Base-by-base conservation (phyloP, 2,329 filamentous ascomycete genomes). In the Zymoseptoria pseudotritici region DNA sequence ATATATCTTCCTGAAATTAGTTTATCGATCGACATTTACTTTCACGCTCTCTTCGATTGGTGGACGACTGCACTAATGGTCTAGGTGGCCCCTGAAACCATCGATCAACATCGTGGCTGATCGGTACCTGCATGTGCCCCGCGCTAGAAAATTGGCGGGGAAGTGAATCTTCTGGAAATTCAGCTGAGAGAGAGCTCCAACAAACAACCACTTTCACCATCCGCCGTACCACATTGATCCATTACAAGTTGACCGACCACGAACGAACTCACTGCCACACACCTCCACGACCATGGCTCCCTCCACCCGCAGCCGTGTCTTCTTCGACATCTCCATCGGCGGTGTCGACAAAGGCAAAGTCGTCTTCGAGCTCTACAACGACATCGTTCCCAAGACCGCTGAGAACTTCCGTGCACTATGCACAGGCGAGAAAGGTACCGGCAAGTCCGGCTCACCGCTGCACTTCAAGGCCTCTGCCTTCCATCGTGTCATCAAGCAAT, bases 401-500 rank as follows among this genome's bases (percentile, higher is more conserved):
- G 92, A 97, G 71, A 97, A 97, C 83, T 97, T 97, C 82, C 90
- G 92, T 71, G 86, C 87, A 58, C 86, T 97, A 63, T 97, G 91
- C 80, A 96, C 93, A 0, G 93, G 93, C 67, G 93, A 97, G 81
- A 97, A 96, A 79, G 93, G 93, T 62, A 69, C 83, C 22, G 90
- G 91, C 67, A 89, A 90, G 73, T 77, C 84, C 29, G 92, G 91
- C 74, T 92, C 92, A 78, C 88, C 88, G 53, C 83, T 99, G 57
- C 89, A 90, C 80, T 99, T 91, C 85, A 97, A 97, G 82, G 83
- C 90, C 68, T 95, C 90, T 62, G 81, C 80, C 69, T 97, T 99
- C 82, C 93, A 99, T 81, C 89, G 93, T 56, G 89, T 99, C 65
- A 99, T 99, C 80, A 97, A 97, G 82, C 85, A 90, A 71, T 99